These are phyloP conservation scores for Paraphoma sp. DNA, from an alignment of 2,329 filamentous ascomycete genomes.

Conservation along the genomic window DNA sequence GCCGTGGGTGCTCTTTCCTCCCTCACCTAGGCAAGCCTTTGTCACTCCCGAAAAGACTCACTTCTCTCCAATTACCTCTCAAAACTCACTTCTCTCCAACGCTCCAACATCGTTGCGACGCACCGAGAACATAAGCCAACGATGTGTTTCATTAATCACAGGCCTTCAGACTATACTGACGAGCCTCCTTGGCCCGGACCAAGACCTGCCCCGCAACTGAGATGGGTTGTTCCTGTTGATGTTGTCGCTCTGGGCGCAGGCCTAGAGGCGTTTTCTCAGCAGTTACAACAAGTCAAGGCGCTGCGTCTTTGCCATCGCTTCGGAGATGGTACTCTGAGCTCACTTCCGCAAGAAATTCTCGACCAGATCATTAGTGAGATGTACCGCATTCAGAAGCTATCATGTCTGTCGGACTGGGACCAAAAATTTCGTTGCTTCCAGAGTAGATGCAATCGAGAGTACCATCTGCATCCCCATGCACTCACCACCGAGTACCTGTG, in stretches of 20 bases:
- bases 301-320: constrained; percentile 16
- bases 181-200: no score
- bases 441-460: background rate
- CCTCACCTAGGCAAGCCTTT: no score
- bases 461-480: background rate
- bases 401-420: background rate
- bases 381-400: background rate
- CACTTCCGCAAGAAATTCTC: constrained; percentile 12
- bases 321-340: background rate
- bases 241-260: constrained; percentile 10
- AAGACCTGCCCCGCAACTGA: background rate
- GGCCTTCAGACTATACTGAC: no score
- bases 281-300: background rate
- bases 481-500: background rate
- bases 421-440: constrained; percentile 3
- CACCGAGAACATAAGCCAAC: no score
- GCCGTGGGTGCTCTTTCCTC: no score
- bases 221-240: constrained; percentile 9
- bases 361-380: constrained; percentile 8
- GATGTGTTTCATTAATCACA: no score
- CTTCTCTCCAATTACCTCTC: no score
- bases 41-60: no score
- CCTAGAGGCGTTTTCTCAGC: constrained; percentile 4
- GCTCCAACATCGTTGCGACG: no score
- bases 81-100: no score